These are phyloP conservation scores for Dacryopinax primogenitus DNA, from an alignment of 768 basidiomycete genomes.

Conservation along the genomic window DNA sequence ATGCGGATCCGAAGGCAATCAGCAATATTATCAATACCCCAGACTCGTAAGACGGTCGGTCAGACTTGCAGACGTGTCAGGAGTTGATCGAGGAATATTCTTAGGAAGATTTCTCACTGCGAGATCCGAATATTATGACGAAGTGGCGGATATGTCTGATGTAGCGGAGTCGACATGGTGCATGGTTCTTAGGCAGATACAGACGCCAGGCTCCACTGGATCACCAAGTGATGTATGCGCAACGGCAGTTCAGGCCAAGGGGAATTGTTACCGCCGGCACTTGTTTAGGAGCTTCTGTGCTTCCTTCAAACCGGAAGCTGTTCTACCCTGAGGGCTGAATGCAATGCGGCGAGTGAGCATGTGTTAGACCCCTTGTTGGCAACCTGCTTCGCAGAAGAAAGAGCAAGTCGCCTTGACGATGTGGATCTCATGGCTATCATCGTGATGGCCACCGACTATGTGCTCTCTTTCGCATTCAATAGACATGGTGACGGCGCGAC, in stretches of 20 bases:
- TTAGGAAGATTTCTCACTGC: background rate
- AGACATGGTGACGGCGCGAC: background rate
- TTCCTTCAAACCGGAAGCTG: background rate
- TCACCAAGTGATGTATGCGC: background rate
- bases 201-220: background rate
- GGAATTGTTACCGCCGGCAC: background rate
- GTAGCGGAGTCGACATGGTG: too few species aligned
- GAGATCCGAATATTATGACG: background rate
- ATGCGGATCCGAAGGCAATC: background rate
- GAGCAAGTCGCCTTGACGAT: conserved; percentile 9
- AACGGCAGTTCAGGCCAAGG: background rate
- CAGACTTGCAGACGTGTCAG: background rate
- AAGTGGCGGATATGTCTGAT: background rate
- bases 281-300: background rate
- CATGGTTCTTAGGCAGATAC: background rate
- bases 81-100: background rate
- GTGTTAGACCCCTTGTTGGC: background rate
- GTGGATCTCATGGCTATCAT: background rate
- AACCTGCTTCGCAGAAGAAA: conserved; percentile 5
- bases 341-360: background rate
- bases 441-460: background rate
- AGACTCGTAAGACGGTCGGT: background rate
- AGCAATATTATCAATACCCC: background rate
- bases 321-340: background rate
- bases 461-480: background rate